These are phyloP conservation scores for Candida lessepsii DNA, from an alignment of 805 yeast genomes.

Conservation along the genomic window DNA sequence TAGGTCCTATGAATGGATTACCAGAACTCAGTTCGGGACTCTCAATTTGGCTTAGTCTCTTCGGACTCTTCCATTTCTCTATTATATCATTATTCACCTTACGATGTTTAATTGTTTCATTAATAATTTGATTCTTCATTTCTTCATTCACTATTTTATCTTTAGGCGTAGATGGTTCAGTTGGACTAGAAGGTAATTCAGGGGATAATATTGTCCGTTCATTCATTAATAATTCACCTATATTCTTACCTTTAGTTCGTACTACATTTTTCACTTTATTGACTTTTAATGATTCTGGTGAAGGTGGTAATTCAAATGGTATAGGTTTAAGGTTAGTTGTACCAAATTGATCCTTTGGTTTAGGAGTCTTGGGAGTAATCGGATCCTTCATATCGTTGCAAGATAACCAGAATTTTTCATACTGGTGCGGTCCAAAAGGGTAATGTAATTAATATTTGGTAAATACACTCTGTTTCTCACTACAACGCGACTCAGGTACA, in stretches of 20 bases:
- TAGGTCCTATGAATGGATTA: conserved; percentile 28
- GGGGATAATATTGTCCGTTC: conserved; percentile 20
- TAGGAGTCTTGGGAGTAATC: conserved; percentile 2
- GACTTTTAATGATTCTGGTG: conserved; percentile 12
- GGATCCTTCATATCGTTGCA: background rate
- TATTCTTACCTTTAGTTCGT: conserved; percentile 3
- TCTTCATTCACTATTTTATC: conserved; percentile 33
- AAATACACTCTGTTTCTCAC: background rate
- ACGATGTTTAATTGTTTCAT: background rate
- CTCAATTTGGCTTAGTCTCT: too few species aligned
- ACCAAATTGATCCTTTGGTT: background rate
- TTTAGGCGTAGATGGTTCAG: conserved; percentile 10
- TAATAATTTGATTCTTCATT: conserved; percentile 7
- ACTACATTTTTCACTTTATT: conserved; percentile 6
- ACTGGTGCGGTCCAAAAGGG: conserved; percentile 3
- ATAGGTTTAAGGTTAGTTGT: background rate
- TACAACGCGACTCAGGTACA: background rate
- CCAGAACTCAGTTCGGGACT: too few species aligned
- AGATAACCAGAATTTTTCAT: background rate
- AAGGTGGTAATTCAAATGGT: conserved; percentile 7
- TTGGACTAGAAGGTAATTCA: conserved; percentile 27
- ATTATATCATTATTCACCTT: background rate
- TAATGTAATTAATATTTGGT: conserved; percentile 2
- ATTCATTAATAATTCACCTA: conserved; percentile 11
- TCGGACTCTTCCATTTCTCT: conserved; percentile 1